Base-by-base conservation (phyloP, 2,329 filamentous ascomycete species). In the Corniculantispora saksenae region DNA sequence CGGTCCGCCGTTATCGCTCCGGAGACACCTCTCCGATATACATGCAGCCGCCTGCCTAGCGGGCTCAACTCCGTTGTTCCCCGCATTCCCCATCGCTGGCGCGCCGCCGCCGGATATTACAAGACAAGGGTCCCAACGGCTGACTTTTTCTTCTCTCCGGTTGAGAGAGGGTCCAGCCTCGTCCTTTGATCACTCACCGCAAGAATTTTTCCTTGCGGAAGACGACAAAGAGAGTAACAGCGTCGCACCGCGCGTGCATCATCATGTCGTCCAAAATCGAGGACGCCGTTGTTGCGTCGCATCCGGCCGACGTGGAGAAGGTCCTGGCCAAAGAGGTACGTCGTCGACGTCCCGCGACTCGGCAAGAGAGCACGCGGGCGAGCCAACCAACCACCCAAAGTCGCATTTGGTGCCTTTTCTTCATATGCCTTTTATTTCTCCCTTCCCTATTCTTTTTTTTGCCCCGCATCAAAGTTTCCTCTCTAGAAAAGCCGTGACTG, bases 241-340 rank as follows among this genome's bases (percentile, higher is more conserved):
- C 25, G 56, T 17, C 40, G 23, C 10, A 35, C 47, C 25, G 54
- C 54, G 54, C 6, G 56, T 21, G 38, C 40, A n/a, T n/a, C n/a
- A n/a, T n/a, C 45, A 64, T 64, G 62, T 17, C 62, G 47, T 47
- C 56, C 55, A 64, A 64, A 35, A 54, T 53, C 35, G 62, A 64
- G n/a, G 55, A 60, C n/a, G 55, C 55, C 7, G 55, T 59, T 13
- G 3, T 59, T 9, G 3, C 38, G 23, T 60, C 62, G 25, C 55
- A 47, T 25, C 47, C 35, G 9, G 50, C 45, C 27, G 56, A 65
- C 32, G 21, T 56, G 9, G 63, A 65, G 38, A 25, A 63, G 50
- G 53, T 38, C 17, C 13, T 50, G 4, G 48, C 40, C 48, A 61
- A 65, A 27, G 63, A 65, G 56, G 63, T 65, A 65, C 17, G 45